Evolutionary conservation across 352 stramenopile genomes (phyloP), one percentile per base, ranked within the genome.

Genomic region (Pythium dissotocum): DNA sequence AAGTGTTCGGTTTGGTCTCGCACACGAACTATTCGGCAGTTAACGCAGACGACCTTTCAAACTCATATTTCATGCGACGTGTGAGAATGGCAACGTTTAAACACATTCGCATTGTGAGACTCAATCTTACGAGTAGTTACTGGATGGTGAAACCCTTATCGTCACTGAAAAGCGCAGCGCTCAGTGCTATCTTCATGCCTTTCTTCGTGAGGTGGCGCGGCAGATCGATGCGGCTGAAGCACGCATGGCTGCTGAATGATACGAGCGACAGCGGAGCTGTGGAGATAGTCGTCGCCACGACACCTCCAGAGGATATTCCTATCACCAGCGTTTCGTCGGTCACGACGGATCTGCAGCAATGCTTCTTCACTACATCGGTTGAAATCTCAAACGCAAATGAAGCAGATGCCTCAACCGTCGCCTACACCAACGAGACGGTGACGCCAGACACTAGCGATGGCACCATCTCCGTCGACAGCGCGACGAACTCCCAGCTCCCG

Each of bases 201-300:
- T 61, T 63, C 48, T 70, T 70, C 13, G 63, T 64, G 10, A 48
- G 36, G 18, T 63, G 44, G 2, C 58, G 62, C 30, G 65, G 96
- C 26, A 99, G 77, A 82, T 99, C 97, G 65, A 99, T 92, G 4
- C 83, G 83, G 57, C 93, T 95, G 35, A 72, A 72, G 35, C 65
- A 71, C 51, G 65, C 52, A 33, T 67, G 65, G 48, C 84, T 91
- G 16, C 40, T 53, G 8, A 83, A n/a, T n/a, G n/a, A n/a, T n/a
- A n/a, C n/a, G n/a, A n/a, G n/a, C n/a, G n/a, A n/a, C n/a, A n/a
- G n/a, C n/a, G n/a, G n/a, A n/a, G n/a, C n/a, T n/a, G n/a, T n/a
- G n/a, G n/a, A n/a, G n/a, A n/a, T n/a, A n/a, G n/a, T n/a, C n/a
- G n/a, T n/a, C n/a, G n/a, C n/a, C n/a, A n/a, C n/a, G n/a, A n/a